Percentiles rank a stretch among this genome's conserved stretches.
phyloP scores from a whole-genome alignment of 805 yeast species.

The Ascoidea asiatica region DNA sequence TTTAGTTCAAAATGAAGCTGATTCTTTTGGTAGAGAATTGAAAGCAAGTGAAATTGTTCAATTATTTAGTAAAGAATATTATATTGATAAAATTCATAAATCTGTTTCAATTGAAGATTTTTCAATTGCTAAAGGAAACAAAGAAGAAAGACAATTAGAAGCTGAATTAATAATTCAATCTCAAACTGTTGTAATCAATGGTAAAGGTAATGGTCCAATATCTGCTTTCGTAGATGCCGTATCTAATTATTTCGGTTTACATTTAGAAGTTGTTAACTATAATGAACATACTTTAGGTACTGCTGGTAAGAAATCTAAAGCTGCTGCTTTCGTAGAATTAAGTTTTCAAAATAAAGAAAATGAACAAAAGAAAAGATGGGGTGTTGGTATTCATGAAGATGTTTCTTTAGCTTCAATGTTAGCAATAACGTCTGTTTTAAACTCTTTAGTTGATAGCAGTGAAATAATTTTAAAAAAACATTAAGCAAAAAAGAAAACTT shows the following conservation, averaged over 20 bases:
- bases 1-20: constrained; percentile 53
- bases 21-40: constrained; percentile 53
- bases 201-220: constrained; percentile 70
- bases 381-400: constrained; percentile 86
- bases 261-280: constrained; percentile 50
- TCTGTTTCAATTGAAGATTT: constrained; percentile 24
- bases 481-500: no score
- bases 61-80: constrained; percentile 43
- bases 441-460: constrained; percentile 18
- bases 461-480: constrained; percentile 3
- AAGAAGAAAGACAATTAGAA: constrained; percentile 27
- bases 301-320: constrained; percentile 50
- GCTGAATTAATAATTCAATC: constrained; percentile 27
- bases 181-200: constrained; percentile 24
- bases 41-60: constrained; percentile 50
- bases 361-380: constrained; percentile 49
- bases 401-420: constrained; percentile 75
- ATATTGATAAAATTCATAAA: constrained; percentile 23
- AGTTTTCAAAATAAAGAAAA: constrained; percentile 28
- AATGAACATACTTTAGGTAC: constrained; percentile 63
- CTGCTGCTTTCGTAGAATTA: constrained; percentile 60
- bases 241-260: constrained; percentile 32
- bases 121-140: constrained; percentile 16
- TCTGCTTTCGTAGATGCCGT: constrained; percentile 61
- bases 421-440: constrained; percentile 53